Conservation (phyloP, 2,329 filamentous ascomycete genomes). For the Cercospora sp. region DNA sequence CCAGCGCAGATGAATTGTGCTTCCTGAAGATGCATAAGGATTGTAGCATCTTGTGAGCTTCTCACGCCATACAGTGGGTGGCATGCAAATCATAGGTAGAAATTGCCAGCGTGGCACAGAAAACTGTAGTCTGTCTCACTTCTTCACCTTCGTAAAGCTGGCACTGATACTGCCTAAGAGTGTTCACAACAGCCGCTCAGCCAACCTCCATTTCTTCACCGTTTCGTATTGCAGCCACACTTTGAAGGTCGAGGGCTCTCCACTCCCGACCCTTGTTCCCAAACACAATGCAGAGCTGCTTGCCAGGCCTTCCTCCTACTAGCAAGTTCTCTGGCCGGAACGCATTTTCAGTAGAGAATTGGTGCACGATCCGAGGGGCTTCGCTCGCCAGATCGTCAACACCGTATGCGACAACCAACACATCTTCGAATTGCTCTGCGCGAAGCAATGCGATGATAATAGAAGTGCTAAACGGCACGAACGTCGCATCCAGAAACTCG, state of each 20-base stretch:
- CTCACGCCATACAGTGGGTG: not conserved
- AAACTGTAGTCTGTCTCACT: not conserved
- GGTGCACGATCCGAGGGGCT: slow-evolving; percentile 43
- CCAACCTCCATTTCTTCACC: not conserved
- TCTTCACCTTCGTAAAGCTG: not conserved
- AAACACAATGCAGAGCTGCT: slow-evolving; percentile 56
- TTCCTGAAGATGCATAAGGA: not conserved
- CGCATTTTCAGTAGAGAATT: slow-evolving; percentile 46
- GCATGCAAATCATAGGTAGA: not conserved
- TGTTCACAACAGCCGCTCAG: not conserved
- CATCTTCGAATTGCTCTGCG: not conserved
- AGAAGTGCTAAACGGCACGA: slow-evolving; percentile 7
- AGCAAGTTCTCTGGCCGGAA: slow-evolving; percentile 54
- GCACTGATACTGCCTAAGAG: not conserved
- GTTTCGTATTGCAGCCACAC: not conserved
- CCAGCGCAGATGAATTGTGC: not conserved
- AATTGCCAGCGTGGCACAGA: not conserved
- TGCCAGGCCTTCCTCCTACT: slow-evolving; percentile 57
- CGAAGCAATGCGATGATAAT: slow-evolving; percentile 3
- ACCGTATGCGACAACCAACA: not conserved
- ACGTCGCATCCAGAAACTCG: slow-evolving; percentile 14
- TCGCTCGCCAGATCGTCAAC: not conserved
- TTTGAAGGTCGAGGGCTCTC: slow-evolving; percentile 54
- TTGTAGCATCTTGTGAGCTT: not conserved
- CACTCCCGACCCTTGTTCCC: slow-evolving; percentile 56